Percentiles rank a stretch among this genome's conserved stretches.
Evolutionary conservation across 805 yeast species (phyloP).

Genomic region (Candida rishiriensis): DNA sequence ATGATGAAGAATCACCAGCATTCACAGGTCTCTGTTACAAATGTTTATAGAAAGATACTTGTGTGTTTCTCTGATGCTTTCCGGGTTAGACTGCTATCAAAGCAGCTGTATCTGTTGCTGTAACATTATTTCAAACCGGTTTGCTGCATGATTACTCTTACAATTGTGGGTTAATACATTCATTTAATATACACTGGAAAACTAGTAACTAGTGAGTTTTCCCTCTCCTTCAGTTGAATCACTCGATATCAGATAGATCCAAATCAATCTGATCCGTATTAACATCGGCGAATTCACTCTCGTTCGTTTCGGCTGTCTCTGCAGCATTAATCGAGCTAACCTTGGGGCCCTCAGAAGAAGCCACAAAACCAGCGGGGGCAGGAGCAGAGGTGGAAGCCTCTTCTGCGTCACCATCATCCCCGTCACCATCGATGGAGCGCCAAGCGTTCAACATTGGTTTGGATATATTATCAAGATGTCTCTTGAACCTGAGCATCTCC

Average conservation of each 20-base stretch:
- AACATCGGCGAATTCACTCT: background rate
- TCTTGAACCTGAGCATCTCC: conserved; percentile 62
- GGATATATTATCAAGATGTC: conserved; percentile 28
- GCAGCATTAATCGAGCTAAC: conserved; percentile 24
- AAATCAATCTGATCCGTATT: conserved; percentile 64
- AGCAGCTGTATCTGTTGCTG: no score
- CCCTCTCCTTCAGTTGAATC: background rate
- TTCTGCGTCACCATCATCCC: no score
- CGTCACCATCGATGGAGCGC: no score
- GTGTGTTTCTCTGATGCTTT: background rate
- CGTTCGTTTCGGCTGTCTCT: conserved; percentile 2
- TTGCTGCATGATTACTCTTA: no score
- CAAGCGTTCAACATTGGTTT: conserved; percentile 4
- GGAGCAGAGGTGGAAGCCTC: conserved; percentile 15
- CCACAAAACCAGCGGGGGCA: conserved; percentile 48
- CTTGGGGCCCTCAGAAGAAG: conserved; percentile 34
- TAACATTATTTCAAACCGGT: no score
- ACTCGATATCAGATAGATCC: conserved; percentile 34
- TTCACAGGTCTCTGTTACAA: no score
- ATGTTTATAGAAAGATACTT: background rate
- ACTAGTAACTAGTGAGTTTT: no score
- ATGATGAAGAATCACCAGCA: conserved; percentile 1
- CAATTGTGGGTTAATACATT: background rate
- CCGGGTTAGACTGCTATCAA: no score
- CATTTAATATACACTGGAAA: background rate